phyloP scores from a whole-genome alignment of 192 early-diverging fungal genomes.

The Mortierella hygrophila region DNA sequence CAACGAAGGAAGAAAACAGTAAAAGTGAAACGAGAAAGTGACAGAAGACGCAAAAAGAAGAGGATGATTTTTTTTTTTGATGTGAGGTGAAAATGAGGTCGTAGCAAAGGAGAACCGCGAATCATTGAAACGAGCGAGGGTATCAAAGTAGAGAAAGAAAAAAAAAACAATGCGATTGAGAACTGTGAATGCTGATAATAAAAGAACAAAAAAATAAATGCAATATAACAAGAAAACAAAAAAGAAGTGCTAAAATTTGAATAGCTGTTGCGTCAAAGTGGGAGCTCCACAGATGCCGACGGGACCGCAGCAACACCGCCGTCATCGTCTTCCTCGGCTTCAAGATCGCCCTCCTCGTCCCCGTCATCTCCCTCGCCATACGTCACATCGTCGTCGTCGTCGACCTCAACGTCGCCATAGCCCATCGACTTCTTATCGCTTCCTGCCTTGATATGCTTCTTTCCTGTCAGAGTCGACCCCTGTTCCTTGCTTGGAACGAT shows the following conservation, averaged over 20 bases:
- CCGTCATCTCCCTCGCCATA: slow-evolving; percentile 46
- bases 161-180: slow-evolving; percentile 11
- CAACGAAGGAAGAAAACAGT: background rate
- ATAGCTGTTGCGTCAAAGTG: slow-evolving; percentile 16
- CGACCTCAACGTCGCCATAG: slow-evolving; percentile 50
- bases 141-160: slow-evolving; percentile 3
- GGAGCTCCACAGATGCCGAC: slow-evolving; percentile 37
- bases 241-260: slow-evolving; percentile 4
- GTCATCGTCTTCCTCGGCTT: slow-evolving; percentile 44
- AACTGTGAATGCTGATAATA: slow-evolving; percentile 4
- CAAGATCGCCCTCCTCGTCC: slow-evolving; percentile 34
- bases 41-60: background rate
- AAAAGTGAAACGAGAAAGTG: background rate
- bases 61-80: background rate
- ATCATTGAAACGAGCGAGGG: background rate
- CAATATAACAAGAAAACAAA: slow-evolving; percentile 12
- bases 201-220: slow-evolving; percentile 19
- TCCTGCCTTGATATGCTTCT: slow-evolving; percentile 8
- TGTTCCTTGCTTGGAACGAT: slow-evolving; percentile 3
- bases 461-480: background rate
- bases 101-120: background rate
- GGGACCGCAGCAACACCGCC: slow-evolving; percentile 44
- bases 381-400: slow-evolving; percentile 54
- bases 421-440: slow-evolving; percentile 9
- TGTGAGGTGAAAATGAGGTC: background rate